These are phyloP conservation scores for Hymenoscyphus infarciens DNA, from an alignment of 2,329 filamentous ascomycete species.

Conservation along the genomic window DNA sequence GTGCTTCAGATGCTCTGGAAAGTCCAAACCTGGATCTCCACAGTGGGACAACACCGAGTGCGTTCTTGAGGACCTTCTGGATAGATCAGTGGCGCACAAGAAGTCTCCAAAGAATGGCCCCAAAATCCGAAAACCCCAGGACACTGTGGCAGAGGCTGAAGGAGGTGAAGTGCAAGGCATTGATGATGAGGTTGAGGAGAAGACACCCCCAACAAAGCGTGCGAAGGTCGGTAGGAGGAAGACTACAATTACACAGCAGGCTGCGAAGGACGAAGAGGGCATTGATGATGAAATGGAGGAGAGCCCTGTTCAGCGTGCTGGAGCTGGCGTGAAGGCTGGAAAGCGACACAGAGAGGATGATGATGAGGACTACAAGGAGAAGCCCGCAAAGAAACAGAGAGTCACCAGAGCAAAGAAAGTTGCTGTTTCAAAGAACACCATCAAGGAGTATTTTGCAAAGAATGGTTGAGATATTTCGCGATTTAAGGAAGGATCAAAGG, in stretches of 20 bases:
- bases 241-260: no score
- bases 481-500: background rate
- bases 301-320: no score
- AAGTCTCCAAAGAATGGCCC: no score
- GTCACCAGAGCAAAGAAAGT: background rate
- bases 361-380: background rate
- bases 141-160: background rate
- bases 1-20: slow-evolving; percentile 45
- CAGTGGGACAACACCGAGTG: slow-evolving; percentile 59
- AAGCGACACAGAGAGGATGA: background rate
- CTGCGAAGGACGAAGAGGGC: no score
- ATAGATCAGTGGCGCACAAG: slow-evolving; percentile 43
- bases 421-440: background rate
- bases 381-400: background rate
- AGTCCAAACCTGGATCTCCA: slow-evolving; percentile 55
- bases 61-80: slow-evolving; percentile 58
- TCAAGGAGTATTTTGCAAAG: background rate
- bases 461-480: background rate
- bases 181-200: no score
- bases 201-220: no score
- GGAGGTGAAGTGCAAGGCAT: background rate
- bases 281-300: no score
- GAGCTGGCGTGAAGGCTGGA: background rate
- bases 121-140: no score
- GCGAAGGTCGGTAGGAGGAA: no score